These are phyloP conservation scores for Pascua sp. DNA, from an alignment of 1,284 basidiomycete species.

Conservation along the genomic window DNA sequence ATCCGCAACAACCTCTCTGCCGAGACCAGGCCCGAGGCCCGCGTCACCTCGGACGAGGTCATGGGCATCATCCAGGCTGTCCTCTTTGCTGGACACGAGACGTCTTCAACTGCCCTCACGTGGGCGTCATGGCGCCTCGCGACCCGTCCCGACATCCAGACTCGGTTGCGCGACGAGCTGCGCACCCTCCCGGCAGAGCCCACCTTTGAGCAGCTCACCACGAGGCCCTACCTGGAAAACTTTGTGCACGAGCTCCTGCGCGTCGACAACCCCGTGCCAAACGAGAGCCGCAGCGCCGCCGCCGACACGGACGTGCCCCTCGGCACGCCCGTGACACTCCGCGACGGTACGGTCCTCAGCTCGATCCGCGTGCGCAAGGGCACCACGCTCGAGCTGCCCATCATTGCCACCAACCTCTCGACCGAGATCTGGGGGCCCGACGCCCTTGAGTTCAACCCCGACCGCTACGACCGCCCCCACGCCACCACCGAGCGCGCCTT, in stretches of 20 bases:
- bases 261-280: slow-evolving; percentile 62
- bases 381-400: slow-evolving; percentile 33
- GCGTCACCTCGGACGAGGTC: slow-evolving; percentile 63
- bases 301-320: slow-evolving; percentile 63
- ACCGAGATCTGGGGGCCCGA: slow-evolving; percentile 63
- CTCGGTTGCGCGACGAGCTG: slow-evolving; percentile 56
- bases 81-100: slow-evolving; percentile 65
- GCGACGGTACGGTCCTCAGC: slow-evolving; percentile 47
- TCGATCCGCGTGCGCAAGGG: slow-evolving; percentile 17
- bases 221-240: slow-evolving; percentile 58
- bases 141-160: slow-evolving; percentile 56
- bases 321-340: slow-evolving; percentile 42
- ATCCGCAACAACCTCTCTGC: slow-evolving; percentile 57
- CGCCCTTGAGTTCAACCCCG: slow-evolving; percentile 58
- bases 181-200: slow-evolving; percentile 43
- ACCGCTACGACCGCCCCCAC: slow-evolving; percentile 17
- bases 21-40: slow-evolving; percentile 56
- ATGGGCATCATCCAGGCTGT: slow-evolving; percentile 73
- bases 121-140: slow-evolving; percentile 72
- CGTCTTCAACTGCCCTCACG: slow-evolving; percentile 65
- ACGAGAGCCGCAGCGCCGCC: slow-evolving; percentile 60
- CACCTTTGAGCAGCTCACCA: slow-evolving; percentile 35
- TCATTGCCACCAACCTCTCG: slow-evolving; percentile 37
- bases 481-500: slow-evolving; percentile 34
- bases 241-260: slow-evolving; percentile 67